A percentile compares a stretch with the other conserved stretches of the same genome.
Conservation (phyloP, 1,284 basidiomycete genomes). For the Ganoderma sinense region DNA sequence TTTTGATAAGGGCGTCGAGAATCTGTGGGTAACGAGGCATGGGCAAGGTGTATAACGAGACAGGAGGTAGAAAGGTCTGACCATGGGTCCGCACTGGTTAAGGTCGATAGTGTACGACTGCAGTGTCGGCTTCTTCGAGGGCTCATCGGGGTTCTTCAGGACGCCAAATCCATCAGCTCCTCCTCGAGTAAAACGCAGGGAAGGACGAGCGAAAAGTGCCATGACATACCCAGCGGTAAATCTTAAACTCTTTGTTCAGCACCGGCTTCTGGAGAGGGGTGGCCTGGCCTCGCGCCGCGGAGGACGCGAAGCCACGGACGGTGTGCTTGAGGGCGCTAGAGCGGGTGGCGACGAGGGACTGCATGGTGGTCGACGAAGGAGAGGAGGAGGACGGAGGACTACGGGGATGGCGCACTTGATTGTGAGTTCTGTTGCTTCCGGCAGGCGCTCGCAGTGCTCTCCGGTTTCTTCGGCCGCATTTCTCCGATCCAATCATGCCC, state of each 20-base stretch:
- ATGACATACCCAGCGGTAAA: constrained; percentile 88
- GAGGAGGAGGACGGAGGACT: constrained; percentile 20
- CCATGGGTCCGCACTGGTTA: constrained; percentile 97
- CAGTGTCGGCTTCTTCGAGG: constrained; percentile 89
- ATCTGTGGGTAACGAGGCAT: constrained; percentile 76
- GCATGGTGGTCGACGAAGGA: constrained; percentile 35
- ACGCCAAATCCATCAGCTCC: background rate
- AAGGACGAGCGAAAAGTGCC: background rate
- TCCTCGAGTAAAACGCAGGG: background rate
- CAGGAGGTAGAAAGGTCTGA: constrained; percentile 45
- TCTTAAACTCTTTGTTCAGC: constrained; percentile 88
- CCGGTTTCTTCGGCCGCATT: constrained; percentile 34
- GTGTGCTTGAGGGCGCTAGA: constrained; percentile 22
- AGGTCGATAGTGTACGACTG: constrained; percentile 95
- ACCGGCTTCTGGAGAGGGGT: constrained; percentile 50
- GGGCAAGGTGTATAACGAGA: background rate
- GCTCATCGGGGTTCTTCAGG: constrained; percentile 91
- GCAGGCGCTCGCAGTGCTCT: constrained; percentile 22
- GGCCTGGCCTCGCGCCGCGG: constrained; percentile 45
- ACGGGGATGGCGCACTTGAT: constrained; percentile 27
- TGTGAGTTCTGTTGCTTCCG: constrained; percentile 23
- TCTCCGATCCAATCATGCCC: constrained; percentile 33
- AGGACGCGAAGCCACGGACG: constrained; percentile 45
- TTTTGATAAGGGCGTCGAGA: constrained; percentile 95
- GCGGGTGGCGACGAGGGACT: constrained; percentile 37